Conservation (phyloP, 2,329 filamentous ascomycete species). For the Trematosphaeria pertusa region DNA sequence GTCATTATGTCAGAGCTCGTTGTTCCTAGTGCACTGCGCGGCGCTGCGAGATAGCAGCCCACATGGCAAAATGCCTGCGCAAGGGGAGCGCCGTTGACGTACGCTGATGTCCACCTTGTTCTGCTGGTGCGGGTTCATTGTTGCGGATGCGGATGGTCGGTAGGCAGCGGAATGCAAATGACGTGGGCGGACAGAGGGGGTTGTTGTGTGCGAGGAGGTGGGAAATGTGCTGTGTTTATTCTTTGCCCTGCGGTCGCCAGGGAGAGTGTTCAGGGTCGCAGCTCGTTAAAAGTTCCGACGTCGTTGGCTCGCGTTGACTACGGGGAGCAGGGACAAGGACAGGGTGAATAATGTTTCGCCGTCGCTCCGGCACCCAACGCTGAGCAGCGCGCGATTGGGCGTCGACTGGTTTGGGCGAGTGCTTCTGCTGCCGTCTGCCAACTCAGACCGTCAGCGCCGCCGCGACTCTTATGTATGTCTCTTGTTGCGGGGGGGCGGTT, state of each 20-base stretch:
- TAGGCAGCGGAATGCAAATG: slow-evolving; percentile 20
- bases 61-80: slow-evolving; percentile 14
- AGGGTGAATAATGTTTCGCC: slow-evolving; percentile 34
- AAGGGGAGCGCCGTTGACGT: slow-evolving; percentile 53
- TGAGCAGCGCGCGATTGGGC: slow-evolving; percentile 39
- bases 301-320: slow-evolving; percentile 29
- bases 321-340: slow-evolving; percentile 40
- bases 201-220: slow-evolving; percentile 14
- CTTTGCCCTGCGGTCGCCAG: slow-evolving; percentile 34
- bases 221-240: slow-evolving; percentile 30
- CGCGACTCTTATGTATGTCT: slow-evolving; percentile 16
- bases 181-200: slow-evolving; percentile 16
- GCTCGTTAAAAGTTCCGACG: slow-evolving; percentile 25
- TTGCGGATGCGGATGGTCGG: slow-evolving; percentile 17
- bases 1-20: slow-evolving; percentile 26
- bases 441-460: slow-evolving; percentile 23
- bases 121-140: slow-evolving; percentile 96
- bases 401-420: slow-evolving; percentile 32
- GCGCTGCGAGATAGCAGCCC: slow-evolving; percentile 8
- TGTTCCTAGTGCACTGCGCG: slow-evolving; percentile 5
- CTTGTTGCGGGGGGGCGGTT: slow-evolving; percentile 16
- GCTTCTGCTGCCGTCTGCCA: slow-evolving; percentile 40
- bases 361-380: slow-evolving; percentile 29
- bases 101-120: slow-evolving; percentile 98
- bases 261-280: slow-evolving; percentile 21